phyloP scores from a whole-genome alignment of 768 basidiomycete species.

The Amanita exitialis region DNA sequence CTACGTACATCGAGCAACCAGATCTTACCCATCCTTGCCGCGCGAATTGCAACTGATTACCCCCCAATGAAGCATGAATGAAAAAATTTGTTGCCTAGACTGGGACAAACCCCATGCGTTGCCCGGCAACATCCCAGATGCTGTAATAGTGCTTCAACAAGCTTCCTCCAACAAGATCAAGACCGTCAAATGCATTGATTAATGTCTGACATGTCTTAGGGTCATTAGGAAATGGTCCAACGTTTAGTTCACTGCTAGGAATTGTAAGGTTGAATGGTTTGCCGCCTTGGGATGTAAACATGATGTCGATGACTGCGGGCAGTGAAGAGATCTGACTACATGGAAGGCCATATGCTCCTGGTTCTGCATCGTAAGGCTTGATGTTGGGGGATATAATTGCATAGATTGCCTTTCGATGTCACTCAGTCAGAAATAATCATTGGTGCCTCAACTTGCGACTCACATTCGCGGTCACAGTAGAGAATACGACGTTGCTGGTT shows the following conservation, averaged over 20 bases:
- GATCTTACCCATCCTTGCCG: too few relatives aligned
- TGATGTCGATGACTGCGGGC: constrained; percentile 37
- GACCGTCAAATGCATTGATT: constrained; percentile 32
- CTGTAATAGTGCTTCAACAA: constrained; percentile 12
- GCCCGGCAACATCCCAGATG: constrained; percentile 33
- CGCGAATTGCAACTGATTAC: too few relatives aligned
- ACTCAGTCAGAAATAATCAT: background rate
- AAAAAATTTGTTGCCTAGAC: too few relatives aligned
- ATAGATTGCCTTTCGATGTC: constrained; percentile 29
- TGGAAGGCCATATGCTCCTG: constrained; percentile 33
- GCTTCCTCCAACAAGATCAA: constrained; percentile 43
- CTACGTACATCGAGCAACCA: too few relatives aligned
- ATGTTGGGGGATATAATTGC: constrained; percentile 35
- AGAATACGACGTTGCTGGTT: constrained; percentile 41
- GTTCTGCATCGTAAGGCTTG: constrained; percentile 35
- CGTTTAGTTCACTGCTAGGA: constrained; percentile 37
- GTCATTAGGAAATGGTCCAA: constrained; percentile 43
- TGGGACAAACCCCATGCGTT: constrained; percentile 44
- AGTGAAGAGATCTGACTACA: constrained; percentile 35
- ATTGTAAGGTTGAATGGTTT: constrained; percentile 36
- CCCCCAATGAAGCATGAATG: too few relatives aligned
- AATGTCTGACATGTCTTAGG: constrained; percentile 10
- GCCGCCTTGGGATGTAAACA: constrained; percentile 39
- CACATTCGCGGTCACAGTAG: constrained; percentile 24
- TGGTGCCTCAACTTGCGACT: background rate